Base-by-base conservation (phyloP, 2,329 filamentous ascomycete genomes). In the Aspergillus pseudoviridinutans region DNA sequence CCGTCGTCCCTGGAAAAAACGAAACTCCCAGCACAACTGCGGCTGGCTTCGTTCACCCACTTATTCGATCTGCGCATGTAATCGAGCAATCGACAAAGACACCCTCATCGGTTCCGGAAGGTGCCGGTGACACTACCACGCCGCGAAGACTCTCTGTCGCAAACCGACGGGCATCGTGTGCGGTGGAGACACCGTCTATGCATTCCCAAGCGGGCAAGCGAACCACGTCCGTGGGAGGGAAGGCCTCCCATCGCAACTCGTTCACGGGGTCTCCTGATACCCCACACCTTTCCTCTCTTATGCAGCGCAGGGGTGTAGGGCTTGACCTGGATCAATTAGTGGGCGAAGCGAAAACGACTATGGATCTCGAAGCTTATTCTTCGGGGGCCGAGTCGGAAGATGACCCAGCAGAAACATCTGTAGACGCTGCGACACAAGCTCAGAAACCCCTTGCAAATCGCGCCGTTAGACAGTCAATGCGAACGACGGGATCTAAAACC, bases 261-360 rank as follows among this genome's bases (percentile, higher is more conserved):
- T 85, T 86, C 66, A 75, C 80, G 55, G 80, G 80, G 52, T 84
- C 85, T 10, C 71, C 81, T 6, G 81, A 84, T 35, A 84, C 85
- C 17, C 89, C 89, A 14, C 82, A 89, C 72, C 78, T 92, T 22
- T 90, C 88, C 29, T 81, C 81, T 44, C 73, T 90, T 50, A 79
- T 91, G 74, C 79, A 84, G 64, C 81, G 77, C 61, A 82, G 80
- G 68, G 87, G 87, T 35, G 82, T 88, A 64, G 76, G 78, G 58
- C 80, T 85, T 53, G 82, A 90, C 66, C 75, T 90, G 54, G 72
- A 78, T 58, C 80, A 84, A 55, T 70, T 79, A 83, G 66, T 88
- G 78, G 56, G 84, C 82, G 74, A 81, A 82, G 63, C 85, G 10
- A 78, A 76, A 58, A 72, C 68, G 0, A 73, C 72, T 10, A 67